Percentiles rank a stretch among this genome's conserved stretches.
These are phyloP conservation scores for Protostelium mycophagum DNA, from an alignment of 78 protist genomes.

Conservation along the genomic window DNA sequence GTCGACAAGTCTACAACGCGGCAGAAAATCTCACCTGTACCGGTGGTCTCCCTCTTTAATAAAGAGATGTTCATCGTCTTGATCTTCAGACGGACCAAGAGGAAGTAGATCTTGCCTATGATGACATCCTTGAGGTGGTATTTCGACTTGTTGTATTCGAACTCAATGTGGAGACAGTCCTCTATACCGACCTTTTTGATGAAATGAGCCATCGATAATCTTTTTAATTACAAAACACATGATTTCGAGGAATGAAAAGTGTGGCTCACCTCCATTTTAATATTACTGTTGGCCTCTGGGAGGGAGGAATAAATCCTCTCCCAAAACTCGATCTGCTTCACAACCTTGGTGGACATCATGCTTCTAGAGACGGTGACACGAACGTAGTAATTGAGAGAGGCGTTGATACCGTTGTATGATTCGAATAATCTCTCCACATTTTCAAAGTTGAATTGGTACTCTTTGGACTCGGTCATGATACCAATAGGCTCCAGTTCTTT, in stretches of 20 bases:
- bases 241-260: not conserved
- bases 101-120: conserved; percentile 89
- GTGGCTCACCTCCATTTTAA: conserved; percentile 84
- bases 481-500: conserved; percentile 87
- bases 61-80: conserved; percentile 92
- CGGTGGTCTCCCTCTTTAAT: conserved; percentile 86
- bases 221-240: not conserved
- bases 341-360: conserved; percentile 53
- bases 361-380: conserved; percentile 67
- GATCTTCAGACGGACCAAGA: conserved; percentile 78
- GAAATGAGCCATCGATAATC: not conserved
- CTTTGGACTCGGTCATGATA: conserved; percentile 20
- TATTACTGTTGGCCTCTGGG: conserved; percentile 75
- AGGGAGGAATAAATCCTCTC: conserved; percentile 45
- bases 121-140: conserved; percentile 87
- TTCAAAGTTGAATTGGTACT: conserved; percentile 59
- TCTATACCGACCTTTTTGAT: conserved; percentile 85
- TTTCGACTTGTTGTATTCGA: conserved; percentile 92
- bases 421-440: conserved; percentile 82
- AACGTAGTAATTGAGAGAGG: conserved; percentile 83
- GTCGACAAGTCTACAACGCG: not conserved
- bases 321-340: conserved; percentile 85
- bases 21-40: conserved; percentile 40
- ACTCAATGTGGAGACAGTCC: conserved; percentile 97
- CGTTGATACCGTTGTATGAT: conserved; percentile 93